A percentile compares a stretch with the other conserved stretches of the same genome.
Evolutionary conservation across 208 protist species (phyloP).

Genomic region (Naegleria lovaniensis): DNA sequence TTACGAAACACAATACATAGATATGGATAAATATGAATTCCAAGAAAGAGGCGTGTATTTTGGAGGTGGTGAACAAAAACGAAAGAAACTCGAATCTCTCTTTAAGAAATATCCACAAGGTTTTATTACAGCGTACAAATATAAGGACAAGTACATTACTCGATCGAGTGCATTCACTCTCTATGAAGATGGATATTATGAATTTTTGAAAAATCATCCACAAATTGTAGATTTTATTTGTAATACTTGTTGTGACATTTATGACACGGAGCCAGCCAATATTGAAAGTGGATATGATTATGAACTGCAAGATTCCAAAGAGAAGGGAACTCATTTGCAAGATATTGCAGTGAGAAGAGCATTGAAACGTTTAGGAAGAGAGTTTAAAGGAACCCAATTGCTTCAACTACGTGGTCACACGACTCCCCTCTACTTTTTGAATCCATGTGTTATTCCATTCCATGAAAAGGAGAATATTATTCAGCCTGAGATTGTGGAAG

Average conservation of each 20-base stretch:
- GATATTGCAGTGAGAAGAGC: background rate
- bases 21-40: background rate
- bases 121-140: background rate
- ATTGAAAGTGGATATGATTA: slow-evolving; percentile 8
- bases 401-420: background rate
- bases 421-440: background rate
- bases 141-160: background rate
- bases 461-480: background rate
- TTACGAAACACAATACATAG: background rate
- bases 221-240: background rate
- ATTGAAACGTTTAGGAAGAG: background rate
- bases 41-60: background rate
- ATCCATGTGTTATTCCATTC: background rate
- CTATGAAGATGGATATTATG: background rate
- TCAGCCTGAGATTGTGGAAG: background rate
- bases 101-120: background rate
- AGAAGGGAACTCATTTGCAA: background rate
- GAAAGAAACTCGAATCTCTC: background rate
- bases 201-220: background rate
- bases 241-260: background rate
- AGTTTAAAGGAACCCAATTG: background rate
- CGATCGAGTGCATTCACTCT: background rate
- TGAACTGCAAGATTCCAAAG: background rate
- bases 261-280: background rate
- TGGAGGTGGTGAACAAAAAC: background rate